A percentile compares a stretch with the other conserved stretches of the same genome.
Conservation (phyloP, 2,329 filamentous ascomycete species). For the Sporothrix pallida region DNA sequence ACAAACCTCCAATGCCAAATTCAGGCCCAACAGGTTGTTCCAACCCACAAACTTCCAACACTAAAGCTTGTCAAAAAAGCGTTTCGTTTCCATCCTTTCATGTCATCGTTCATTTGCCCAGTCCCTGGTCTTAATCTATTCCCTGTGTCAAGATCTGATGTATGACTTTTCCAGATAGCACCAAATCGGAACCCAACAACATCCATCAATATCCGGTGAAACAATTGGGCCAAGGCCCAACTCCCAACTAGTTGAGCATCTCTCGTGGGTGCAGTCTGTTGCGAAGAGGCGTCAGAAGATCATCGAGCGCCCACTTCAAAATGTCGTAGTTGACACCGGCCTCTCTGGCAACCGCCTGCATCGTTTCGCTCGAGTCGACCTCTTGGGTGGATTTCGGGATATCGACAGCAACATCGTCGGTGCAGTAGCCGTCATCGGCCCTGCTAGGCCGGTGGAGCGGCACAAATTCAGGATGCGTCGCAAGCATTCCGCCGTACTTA, state of each 20-base stretch:
- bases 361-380: background rate
- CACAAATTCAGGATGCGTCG: background rate
- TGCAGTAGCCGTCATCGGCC: background rate
- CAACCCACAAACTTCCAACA: too few relatives aligned
- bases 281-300: slow-evolving; percentile 32
- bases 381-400: background rate
- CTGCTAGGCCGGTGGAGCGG: background rate
- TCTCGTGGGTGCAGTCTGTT: slow-evolving; percentile 34
- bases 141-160: background rate
- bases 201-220: too few relatives aligned
- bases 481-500: background rate
- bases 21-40: too few relatives aligned
- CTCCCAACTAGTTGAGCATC: slow-evolving; percentile 28
- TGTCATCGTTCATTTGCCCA: background rate
- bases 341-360: background rate
- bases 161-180: background rate
- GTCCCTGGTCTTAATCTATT: background rate
- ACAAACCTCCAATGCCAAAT: too few relatives aligned
- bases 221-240: background rate
- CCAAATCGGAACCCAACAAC: background rate
- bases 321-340: slow-evolving; percentile 28
- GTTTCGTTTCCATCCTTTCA: background rate
- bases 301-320: slow-evolving; percentile 32
- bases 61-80: too few relatives aligned
- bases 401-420: background rate